Evolutionary conservation across 75 land plant species (phyloP), one percentile per base, ranked within the genome.

Genomic region (Adiantum capillusveneris): DNA sequence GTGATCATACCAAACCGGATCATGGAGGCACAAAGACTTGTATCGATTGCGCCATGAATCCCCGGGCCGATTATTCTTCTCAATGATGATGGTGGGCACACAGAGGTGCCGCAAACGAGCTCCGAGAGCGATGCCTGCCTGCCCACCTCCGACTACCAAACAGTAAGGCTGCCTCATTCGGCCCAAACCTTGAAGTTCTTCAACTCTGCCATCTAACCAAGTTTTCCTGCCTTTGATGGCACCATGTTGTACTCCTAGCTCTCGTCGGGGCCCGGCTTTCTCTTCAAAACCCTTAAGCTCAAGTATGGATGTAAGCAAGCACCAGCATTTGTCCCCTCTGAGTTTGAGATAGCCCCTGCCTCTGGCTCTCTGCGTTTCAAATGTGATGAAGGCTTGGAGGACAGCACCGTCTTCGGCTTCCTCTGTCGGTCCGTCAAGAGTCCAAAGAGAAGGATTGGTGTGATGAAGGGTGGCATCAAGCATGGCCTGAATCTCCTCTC

Each of bases 1-100:
- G 31, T 59, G 61, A 22, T 59, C 53, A 20, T 36, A 59, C 61
- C 61, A 59, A 18, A 59, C 61, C 12, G 61, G 61, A 21, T 39
- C 53, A 22, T 59, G 61, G 14, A 59, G 61, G 31, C 61, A 39
- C 44, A 59, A 52, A 2, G 61, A 59, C 17, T 59, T 39, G 61
- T 59, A 59, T 7, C 61, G n/a, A 16, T 59, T 59, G 14, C 61
- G 61, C 61, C 61, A 59, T 18, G 61, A 59, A 22, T 59, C 44
- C 14, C 61, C 61, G 27, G 61, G 44, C 31, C 61, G 27, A n/a
- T 9, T 18, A 20, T 42, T 59, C 45, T 59, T 59, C 21, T 59
- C 61, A 7, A 59, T 17, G 45, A 59, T 59, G 25, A 59, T 13
- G 61, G 61, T 42, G 3, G 61, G 61, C 19, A 59, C 61, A 5